Conservation (phyloP, 345 rosid genomes). For the Populus ilicifolia region DNA sequence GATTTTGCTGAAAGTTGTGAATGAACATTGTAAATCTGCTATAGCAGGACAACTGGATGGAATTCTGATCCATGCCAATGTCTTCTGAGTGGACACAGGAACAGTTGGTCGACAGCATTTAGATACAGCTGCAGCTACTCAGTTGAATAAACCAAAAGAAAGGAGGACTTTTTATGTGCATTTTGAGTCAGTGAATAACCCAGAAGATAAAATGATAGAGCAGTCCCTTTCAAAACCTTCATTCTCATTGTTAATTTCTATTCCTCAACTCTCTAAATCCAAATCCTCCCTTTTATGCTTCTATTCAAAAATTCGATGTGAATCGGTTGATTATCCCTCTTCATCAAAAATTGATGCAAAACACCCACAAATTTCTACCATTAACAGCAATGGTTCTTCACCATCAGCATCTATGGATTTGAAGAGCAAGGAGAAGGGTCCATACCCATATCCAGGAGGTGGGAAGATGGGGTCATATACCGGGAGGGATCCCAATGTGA, state of each 20-base stretch:
- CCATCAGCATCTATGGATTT: neutral
- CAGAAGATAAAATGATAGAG: neutral
- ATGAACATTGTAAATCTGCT: neutral
- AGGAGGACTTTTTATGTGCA: no score
- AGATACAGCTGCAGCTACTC: no score
- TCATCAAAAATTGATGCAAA: neutral
- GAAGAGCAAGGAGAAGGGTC: conserved; percentile 23
- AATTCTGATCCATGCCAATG: neutral
- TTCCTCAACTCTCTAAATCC: neutral
- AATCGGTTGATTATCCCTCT: conserved; percentile 27
- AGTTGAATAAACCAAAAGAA: no score
- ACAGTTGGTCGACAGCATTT: neutral
- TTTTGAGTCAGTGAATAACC: no score
- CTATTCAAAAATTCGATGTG: conserved; percentile 36
- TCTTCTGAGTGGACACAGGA: neutral
- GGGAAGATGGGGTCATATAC: conserved; percentile 59
- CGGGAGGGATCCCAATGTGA: conserved; percentile 79
- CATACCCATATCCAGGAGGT: conserved; percentile 45
- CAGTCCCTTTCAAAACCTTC: conserved; percentile 5
- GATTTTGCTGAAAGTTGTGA: neutral
- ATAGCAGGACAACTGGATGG: neutral
- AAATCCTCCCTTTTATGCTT: neutral
- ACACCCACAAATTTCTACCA: neutral
- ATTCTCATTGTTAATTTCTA: neutral
- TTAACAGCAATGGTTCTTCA: neutral